phyloP scores from a whole-genome alignment of 2,329 filamentous ascomycete genomes.

The Achaetomium macrosporum region DNA sequence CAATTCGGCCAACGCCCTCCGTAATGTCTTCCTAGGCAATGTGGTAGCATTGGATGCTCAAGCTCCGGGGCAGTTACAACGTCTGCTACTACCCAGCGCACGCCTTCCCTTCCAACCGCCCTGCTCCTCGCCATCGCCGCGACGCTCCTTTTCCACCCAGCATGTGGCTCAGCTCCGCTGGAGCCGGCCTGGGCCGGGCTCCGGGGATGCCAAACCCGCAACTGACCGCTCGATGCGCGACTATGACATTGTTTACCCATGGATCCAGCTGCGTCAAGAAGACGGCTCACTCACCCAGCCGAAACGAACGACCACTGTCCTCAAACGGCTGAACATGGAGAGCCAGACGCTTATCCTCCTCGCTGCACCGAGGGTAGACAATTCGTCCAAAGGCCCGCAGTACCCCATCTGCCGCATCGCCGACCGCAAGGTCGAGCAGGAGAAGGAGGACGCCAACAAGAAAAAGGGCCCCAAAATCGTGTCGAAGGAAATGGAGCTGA shows the following conservation, averaged over 20 bases:
- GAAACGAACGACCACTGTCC: constrained; percentile 34
- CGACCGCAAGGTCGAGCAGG: constrained; percentile 45
- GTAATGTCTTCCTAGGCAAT: constrained; percentile 40
- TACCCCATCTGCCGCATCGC: constrained; percentile 67
- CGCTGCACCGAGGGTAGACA: background rate
- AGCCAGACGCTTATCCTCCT: constrained; percentile 16
- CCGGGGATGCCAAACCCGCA: background rate
- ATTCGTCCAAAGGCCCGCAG: constrained; percentile 18
- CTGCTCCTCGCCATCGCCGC: background rate
- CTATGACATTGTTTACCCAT: constrained; percentile 41
- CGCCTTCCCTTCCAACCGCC: background rate
- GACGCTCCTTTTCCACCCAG: constrained; percentile 5
- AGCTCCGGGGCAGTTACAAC: constrained; percentile 21
- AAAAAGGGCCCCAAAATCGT: constrained; percentile 41
- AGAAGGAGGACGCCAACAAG: constrained; percentile 28
- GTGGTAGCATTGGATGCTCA: constrained; percentile 26
- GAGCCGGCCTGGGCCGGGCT: background rate
- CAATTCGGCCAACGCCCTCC: constrained; percentile 41
- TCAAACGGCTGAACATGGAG: constrained; percentile 33
- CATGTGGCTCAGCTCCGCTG: background rate
- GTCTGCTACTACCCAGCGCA: constrained; percentile 15
- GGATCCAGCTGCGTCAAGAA: constrained; percentile 32
- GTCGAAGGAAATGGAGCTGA: constrained; percentile 77
- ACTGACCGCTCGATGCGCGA: constrained; percentile 33
- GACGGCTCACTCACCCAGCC: constrained; percentile 37